These are phyloP conservation scores for Thozetella sp. DNA, from an alignment of 495 filamentous ascomycete species.

Conservation along the genomic window DNA sequence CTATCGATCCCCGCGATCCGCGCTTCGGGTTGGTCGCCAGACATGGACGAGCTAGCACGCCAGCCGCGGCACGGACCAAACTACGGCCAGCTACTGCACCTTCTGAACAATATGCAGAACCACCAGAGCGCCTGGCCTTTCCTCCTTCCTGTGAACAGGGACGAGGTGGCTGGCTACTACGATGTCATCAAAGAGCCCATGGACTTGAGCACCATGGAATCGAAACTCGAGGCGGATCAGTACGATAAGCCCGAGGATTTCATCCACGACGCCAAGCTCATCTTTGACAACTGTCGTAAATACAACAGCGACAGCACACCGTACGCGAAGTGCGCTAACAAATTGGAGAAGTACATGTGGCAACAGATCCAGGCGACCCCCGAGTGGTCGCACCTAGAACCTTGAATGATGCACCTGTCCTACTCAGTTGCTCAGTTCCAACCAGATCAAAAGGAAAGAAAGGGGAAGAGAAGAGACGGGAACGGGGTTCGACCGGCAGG, in stretches of 20 bases:
- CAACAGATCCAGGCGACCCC: conserved; percentile 88
- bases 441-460: too few species aligned
- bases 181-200: conserved; percentile 98
- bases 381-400: conserved; percentile 80
- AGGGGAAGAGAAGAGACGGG: too few species aligned
- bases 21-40: conserved; percentile 89
- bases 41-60: conserved; percentile 96
- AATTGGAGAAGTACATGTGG: conserved; percentile 97
- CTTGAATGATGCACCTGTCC: too few species aligned
- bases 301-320: conserved; percentile 96
- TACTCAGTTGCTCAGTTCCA: too few species aligned
- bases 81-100: conserved; percentile 87
- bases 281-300: conserved; percentile 92
- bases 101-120: conserved; percentile 95
- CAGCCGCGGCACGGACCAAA: conserved; percentile 98
- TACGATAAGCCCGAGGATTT: conserved; percentile 94
- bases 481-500: too few species aligned
- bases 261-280: conserved; percentile 83
- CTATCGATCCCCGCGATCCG: conserved; percentile 81
- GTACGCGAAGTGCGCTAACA: conserved; percentile 94
- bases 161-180: conserved; percentile 97
- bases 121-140: conserved; percentile 93
- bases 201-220: conserved; percentile 96
- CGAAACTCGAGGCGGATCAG: conserved; percentile 89
- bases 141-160: conserved; percentile 87